Conservation (phyloP, 2,329 filamentous ascomycete genomes). For the Scedosporium aurantiacum region DNA sequence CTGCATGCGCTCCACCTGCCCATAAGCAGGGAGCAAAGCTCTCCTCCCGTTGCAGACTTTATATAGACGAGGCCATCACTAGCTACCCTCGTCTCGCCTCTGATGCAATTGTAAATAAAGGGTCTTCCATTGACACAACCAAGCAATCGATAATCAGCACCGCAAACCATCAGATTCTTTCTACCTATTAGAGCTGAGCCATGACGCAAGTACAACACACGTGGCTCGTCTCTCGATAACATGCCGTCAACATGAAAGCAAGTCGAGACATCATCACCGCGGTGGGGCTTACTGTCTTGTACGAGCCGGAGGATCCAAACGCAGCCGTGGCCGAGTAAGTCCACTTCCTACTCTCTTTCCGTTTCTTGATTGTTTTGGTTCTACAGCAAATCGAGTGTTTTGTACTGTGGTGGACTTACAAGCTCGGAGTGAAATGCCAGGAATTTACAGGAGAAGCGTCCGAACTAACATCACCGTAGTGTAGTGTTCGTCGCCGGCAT, state of each 20-base stretch:
- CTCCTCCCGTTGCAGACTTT: background rate
- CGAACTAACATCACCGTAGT: conserved; percentile 10
- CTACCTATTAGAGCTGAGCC: background rate
- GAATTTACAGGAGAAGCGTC: background rate
- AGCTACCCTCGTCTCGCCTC: background rate
- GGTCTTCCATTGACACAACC: background rate
- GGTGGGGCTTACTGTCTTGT: conserved; percentile 20
- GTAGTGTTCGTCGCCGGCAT: conserved; percentile 21
- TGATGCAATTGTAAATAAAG: background rate
- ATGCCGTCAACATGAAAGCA: conserved; percentile 14
- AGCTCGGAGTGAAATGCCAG: background rate
- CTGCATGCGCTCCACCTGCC: background rate
- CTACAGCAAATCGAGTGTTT: no score
- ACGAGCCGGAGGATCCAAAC: conserved; percentile 18
- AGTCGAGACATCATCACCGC: conserved; percentile 16
- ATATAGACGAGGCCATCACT: background rate
- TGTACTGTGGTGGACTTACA: no score
- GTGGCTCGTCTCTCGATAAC: conserved; percentile 2
- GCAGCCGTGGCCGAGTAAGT: conserved; percentile 20
- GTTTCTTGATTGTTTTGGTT: background rate
- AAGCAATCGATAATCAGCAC: background rate
- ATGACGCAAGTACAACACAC: background rate
- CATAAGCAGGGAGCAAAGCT: background rate
- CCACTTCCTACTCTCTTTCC: background rate
- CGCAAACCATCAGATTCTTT: background rate